Evolutionary conservation across 495 filamentous ascomycete genomes (phyloP).

Genomic region (Podospora fimiseda): DNA sequence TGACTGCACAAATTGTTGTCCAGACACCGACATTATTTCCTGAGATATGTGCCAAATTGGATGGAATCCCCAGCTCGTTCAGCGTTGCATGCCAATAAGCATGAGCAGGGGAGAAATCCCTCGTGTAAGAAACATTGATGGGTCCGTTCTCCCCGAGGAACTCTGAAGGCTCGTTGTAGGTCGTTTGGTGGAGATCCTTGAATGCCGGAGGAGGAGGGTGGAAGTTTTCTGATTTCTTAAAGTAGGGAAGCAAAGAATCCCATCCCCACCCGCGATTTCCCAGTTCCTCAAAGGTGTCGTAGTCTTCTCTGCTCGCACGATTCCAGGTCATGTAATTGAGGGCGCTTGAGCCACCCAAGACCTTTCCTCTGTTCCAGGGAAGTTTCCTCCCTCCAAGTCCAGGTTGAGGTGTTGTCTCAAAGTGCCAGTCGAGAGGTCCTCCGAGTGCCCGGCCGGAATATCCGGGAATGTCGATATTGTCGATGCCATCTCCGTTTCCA

Average conservation of each 20-base stretch:
- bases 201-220: constrained; percentile 31
- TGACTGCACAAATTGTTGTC: constrained; percentile 39
- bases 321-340: constrained; percentile 51
- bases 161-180: constrained; percentile 21
- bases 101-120: constrained; percentile 38
- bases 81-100: constrained; percentile 44
- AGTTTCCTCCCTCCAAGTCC: constrained; percentile 32
- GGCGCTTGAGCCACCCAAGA: constrained; percentile 40
- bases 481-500: constrained; percentile 31
- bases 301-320: constrained; percentile 47
- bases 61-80: constrained; percentile 33
- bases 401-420: constrained; percentile 40
- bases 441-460: constrained; percentile 37
- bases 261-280: constrained; percentile 54
- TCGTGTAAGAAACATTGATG: constrained; percentile 37
- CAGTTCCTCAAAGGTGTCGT: constrained; percentile 52
- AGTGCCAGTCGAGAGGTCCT: constrained; percentile 48
- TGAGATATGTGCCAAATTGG: constrained; percentile 33
- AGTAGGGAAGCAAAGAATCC: constrained; percentile 45
- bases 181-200: constrained; percentile 23
- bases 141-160: constrained; percentile 39
- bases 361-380: constrained; percentile 42
- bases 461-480: constrained; percentile 35
- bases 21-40: constrained; percentile 42
- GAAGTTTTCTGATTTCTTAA: constrained; percentile 45